phyloP scores from a whole-genome alignment of 2,329 filamentous ascomycete species.

The Pestalotiopsis sp. region DNA sequence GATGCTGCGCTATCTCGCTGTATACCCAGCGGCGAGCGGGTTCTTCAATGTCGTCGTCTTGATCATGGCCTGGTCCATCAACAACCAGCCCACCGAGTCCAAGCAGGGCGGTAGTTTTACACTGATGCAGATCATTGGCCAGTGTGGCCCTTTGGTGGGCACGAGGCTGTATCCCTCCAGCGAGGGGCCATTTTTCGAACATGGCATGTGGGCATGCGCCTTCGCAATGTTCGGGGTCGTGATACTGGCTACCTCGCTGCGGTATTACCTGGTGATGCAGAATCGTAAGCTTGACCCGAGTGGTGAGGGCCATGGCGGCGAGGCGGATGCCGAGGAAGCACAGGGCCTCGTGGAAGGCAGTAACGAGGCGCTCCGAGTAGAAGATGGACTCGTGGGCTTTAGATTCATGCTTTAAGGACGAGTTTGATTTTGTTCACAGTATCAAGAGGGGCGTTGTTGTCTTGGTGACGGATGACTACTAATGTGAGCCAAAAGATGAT shows the following conservation, averaged over 20 bases:
- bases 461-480: neutral
- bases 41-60: conserved; percentile 86
- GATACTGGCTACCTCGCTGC: conserved; percentile 53
- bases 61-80: conserved; percentile 86
- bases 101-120: conserved; percentile 78
- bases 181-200: conserved; percentile 64
- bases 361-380: neutral
- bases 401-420: conserved; percentile 16
- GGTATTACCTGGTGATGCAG: conserved; percentile 52
- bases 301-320: neutral
- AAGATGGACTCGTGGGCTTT: conserved; percentile 1
- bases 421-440: too few species aligned
- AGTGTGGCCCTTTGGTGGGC: conserved; percentile 75
- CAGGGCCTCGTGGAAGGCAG: conserved; percentile 14
- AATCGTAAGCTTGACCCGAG: conserved; percentile 49
- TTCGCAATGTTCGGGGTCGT: conserved; percentile 65
- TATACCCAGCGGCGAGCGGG: conserved; percentile 78
- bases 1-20: conserved; percentile 67
- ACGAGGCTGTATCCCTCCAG: conserved; percentile 64
- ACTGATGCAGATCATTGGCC: conserved; percentile 79
- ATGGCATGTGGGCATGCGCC: conserved; percentile 65
- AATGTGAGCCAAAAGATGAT: neutral
- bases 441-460: too few species aligned
- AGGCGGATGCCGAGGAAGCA: conserved; percentile 15
- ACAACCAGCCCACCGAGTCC: conserved; percentile 74